phyloP scores from a whole-genome alignment of 768 basidiomycete species.

The Exsudoporus frostii region DNA sequence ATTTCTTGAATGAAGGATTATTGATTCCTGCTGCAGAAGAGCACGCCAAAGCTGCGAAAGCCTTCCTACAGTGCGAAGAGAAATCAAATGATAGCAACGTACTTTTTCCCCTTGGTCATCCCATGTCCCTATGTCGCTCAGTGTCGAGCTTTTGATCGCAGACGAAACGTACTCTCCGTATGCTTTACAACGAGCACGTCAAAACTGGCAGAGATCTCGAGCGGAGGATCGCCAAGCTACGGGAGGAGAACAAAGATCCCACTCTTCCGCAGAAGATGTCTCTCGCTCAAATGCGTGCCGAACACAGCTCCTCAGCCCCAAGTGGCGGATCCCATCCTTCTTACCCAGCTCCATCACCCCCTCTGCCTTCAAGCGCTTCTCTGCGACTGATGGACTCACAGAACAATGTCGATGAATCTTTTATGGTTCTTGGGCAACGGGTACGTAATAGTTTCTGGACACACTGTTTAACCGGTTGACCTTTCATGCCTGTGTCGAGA shows the following conservation, averaged over 20 bases:
- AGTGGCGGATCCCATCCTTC: slow-evolving; percentile 10
- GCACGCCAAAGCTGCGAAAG: slow-evolving; percentile 72
- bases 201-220: slow-evolving; percentile 72
- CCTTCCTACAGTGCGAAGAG: slow-evolving; percentile 70
- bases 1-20: slow-evolving; percentile 61
- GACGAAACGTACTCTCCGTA: slow-evolving; percentile 75
- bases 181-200: slow-evolving; percentile 71
- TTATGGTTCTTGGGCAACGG: slow-evolving; percentile 82
- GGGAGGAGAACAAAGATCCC: slow-evolving; percentile 77
- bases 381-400: slow-evolving; percentile 45
- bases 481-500: background rate
- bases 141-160: slow-evolving; percentile 28
- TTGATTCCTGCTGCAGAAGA: slow-evolving; percentile 72
- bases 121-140: background rate
- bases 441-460: slow-evolving; percentile 35
- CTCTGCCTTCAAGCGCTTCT: slow-evolving; percentile 41
- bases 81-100: slow-evolving; percentile 74
- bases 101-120: slow-evolving; percentile 20
- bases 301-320: slow-evolving; percentile 21
- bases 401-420: slow-evolving; percentile 79
- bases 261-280: slow-evolving; percentile 59
- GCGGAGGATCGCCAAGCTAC: slow-evolving; percentile 65
- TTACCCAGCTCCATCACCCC: slow-evolving; percentile 42
- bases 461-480: background rate
- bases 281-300: slow-evolving; percentile 20